These are phyloP conservation scores for Tulasnella sp. DNA, from an alignment of 768 basidiomycete genomes.

Conservation along the genomic window DNA sequence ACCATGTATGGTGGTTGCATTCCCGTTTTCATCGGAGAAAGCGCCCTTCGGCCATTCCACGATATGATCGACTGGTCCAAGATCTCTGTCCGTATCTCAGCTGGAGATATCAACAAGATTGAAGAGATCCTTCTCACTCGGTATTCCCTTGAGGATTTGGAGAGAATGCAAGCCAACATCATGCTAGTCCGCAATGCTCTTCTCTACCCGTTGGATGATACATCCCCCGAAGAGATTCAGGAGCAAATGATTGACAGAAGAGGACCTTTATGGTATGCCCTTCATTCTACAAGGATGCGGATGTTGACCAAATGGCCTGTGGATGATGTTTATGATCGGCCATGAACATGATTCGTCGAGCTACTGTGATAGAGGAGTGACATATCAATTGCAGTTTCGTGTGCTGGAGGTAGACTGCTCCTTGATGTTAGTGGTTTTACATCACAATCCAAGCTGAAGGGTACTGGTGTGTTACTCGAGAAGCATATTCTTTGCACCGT, in stretches of 20 bases:
- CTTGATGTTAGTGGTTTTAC: no score
- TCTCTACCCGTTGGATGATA: slow-evolving; percentile 45
- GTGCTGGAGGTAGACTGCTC: no score
- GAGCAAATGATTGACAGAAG: slow-evolving; percentile 35
- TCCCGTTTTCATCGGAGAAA: slow-evolving; percentile 48
- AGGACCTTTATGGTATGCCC: slow-evolving; percentile 47
- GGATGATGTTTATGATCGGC: slow-evolving; percentile 26
- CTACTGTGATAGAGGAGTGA: no score
- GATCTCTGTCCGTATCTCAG: slow-evolving; percentile 46
- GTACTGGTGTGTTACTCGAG: no score
- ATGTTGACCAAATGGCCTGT: slow-evolving; percentile 44
- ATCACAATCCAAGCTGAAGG: no score
- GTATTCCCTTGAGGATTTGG: slow-evolving; percentile 41
- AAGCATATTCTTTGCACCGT: no score
- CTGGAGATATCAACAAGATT: slow-evolving; percentile 46
- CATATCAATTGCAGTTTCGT: no score
- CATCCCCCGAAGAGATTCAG: slow-evolving; percentile 43
- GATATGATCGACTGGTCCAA: slow-evolving; percentile 49
- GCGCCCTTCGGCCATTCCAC: slow-evolving; percentile 47
- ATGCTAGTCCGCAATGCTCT: slow-evolving; percentile 47
- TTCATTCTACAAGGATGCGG: slow-evolving; percentile 46
- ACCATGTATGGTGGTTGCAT: slow-evolving; percentile 52
- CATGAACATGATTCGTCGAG: not conserved
- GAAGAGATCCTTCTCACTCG: slow-evolving; percentile 46
- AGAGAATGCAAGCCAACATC: slow-evolving; percentile 46